Base-by-base conservation (phyloP, 176 grass and related monocot species). In the Carex myosuroides region DNA sequence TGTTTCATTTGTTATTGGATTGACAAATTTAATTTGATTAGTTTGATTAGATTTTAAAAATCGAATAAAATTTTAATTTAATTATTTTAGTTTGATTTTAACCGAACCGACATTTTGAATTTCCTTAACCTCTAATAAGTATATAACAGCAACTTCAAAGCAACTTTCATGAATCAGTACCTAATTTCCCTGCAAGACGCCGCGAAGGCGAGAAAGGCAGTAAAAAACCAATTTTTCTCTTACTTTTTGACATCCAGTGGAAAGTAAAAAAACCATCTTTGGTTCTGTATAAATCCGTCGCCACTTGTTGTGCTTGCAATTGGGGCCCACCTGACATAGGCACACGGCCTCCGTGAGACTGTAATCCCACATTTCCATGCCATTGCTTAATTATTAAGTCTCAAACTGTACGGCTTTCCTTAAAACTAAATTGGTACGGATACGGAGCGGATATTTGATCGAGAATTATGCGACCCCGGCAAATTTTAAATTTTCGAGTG, bases 231-330 rank as follows among this genome's bases (percentile, higher is more conserved):
- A 8, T n/a, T 1, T 70, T 14, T 42, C 6, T 70, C 5, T 39
- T 39, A 39, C 37, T n/a, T 70, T 73, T 48, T 50, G 42, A 50
- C 70, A 35, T 7, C 6, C 46, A 72, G 70, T 46, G 39, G 70
- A n/a, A 73, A 50, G 18, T 73, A 39, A 55, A 39, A 55, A 79
- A 79, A 59, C 53, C 76, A 57, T 60, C 2, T 57, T 79, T 79
- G 76, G 24, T 16, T 33, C 53, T 78, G 29, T 79, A 8, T 79
- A 35, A 35, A 57, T 79, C 41, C 55, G 53, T 79, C 22, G 29
- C 76, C 55, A 79, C 13, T 79, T 13, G 69, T 48, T 21, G 17
- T 58, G 53, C 50, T 35, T 80, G 20, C 3, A 80, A 11, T 26
- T 60, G 76, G 76, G 76, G 8, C 5, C 54, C 26, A 0, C 11